A percentile compares a stretch with the other conserved stretches of the same genome.
phyloP scores from a whole-genome alignment of 768 basidiomycete genomes.

The Rhodotorula toruloides region DNA sequence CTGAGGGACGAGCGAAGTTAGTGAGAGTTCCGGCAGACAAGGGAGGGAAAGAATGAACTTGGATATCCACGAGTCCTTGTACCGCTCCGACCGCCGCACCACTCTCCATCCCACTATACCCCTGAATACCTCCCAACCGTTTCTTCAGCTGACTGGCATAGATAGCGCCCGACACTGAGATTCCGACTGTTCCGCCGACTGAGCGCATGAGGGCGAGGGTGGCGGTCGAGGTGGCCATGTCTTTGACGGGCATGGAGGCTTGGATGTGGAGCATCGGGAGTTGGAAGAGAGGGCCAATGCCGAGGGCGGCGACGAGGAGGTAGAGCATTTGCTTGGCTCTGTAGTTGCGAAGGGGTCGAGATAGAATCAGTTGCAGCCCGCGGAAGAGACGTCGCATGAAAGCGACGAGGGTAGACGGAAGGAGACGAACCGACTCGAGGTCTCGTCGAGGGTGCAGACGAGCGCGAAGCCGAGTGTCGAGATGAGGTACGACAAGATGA shows the following conservation, averaged over 20 bases:
- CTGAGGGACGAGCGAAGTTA: background rate
- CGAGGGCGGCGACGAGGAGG: conserved; percentile 34
- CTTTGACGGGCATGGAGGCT: conserved; percentile 78
- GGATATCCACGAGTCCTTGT: conserved; percentile 49
- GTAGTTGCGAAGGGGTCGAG: background rate
- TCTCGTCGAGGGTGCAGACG: conserved; percentile 38
- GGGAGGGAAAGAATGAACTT: conserved; percentile 10
- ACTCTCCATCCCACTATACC: conserved; percentile 37
- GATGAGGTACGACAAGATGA: conserved; percentile 14
- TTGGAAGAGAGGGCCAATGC: conserved; percentile 37
- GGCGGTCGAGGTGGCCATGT: conserved; percentile 75
- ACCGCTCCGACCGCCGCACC: conserved; percentile 49
- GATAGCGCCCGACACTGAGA: conserved; percentile 43
- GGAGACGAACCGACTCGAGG: conserved; percentile 18
- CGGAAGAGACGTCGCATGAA: background rate
- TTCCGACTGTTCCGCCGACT: conserved; percentile 43
- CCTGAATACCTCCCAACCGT: conserved; percentile 50
- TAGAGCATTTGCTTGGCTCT: conserved; percentile 34
- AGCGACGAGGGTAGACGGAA: background rate
- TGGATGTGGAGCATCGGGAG: conserved; percentile 52
- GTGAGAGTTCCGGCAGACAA: background rate
- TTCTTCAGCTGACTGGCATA: conserved; percentile 45
- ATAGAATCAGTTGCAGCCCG: background rate
- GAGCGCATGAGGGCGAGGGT: conserved; percentile 63
- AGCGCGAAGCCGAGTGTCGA: conserved; percentile 31